Evolutionary conservation across 2,329 filamentous ascomycete species (phyloP).

Genomic region (Alternaria sp.): DNA sequence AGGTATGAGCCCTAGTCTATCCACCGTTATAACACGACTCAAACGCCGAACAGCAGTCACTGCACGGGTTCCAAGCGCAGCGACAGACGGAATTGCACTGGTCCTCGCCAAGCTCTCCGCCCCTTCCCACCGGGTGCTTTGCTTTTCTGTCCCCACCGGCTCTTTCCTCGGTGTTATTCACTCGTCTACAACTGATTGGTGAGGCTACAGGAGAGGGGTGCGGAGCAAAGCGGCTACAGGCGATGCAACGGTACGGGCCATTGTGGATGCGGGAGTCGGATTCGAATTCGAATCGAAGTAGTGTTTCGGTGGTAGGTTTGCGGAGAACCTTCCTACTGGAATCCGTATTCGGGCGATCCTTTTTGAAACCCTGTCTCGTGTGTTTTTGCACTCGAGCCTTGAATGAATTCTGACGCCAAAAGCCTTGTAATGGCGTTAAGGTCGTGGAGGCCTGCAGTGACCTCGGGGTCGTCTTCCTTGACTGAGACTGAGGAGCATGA

Average conservation of each 20-base stretch:
- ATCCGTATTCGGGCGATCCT: background rate
- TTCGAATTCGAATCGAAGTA: constrained; percentile 1
- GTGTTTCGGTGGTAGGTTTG: background rate
- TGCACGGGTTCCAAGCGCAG: background rate
- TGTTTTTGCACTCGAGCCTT: background rate
- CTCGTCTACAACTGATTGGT: background rate
- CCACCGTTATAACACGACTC: too few species aligned
- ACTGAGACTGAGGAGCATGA: background rate
- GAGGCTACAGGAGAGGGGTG: background rate
- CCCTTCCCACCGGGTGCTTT: background rate
- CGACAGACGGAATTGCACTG: background rate
- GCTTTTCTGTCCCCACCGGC: background rate
- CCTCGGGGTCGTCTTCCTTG: background rate
- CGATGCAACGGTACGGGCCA: constrained; percentile 3
- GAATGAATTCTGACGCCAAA: background rate
- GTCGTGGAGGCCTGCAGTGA: background rate
- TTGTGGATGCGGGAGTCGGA: background rate
- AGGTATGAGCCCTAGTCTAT: too few species aligned
- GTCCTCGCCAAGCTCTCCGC: background rate
- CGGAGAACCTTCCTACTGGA: background rate
- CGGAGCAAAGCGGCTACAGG: background rate
- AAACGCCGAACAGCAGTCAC: background rate
- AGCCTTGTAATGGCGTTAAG: background rate
- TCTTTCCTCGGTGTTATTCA: background rate
- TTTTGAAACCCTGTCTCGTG: background rate